phyloP scores from a whole-genome alignment of 73 alveolate genomes.

The Paramecium bursaria region DNA sequence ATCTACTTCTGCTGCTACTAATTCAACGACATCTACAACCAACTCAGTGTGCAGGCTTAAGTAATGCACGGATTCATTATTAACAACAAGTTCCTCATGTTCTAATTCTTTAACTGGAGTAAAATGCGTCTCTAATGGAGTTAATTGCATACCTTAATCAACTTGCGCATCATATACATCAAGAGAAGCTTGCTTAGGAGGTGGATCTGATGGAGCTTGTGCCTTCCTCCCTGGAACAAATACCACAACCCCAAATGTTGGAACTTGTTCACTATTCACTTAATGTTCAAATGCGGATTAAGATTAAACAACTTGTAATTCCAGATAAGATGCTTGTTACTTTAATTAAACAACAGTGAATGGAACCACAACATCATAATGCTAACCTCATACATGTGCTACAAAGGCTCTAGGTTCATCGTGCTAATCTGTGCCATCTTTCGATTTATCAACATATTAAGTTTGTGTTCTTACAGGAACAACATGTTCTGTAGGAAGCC shows the following conservation, averaged over 20 bases:
- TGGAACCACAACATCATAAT: conserved; percentile 29
- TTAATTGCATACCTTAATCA: not conserved
- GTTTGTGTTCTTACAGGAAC: no score
- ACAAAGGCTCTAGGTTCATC: no score
- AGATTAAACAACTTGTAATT: conserved; percentile 1
- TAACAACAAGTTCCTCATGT: conserved; percentile 14
- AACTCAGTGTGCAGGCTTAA: conserved; percentile 54
- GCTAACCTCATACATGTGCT: no score
- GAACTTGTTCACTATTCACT: conserved; percentile 4
- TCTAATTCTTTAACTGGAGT: not conserved
- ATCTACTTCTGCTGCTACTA: not conserved
- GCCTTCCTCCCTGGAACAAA: conserved; percentile 46
- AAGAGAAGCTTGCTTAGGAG: not conserved
- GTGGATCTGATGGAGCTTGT: conserved; percentile 17
- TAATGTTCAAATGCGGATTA: not conserved
- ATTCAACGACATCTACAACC: conserved; percentile 26
- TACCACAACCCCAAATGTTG: conserved; percentile 12
- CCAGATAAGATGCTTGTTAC: not conserved
- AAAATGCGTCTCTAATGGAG: conserved; percentile 39
- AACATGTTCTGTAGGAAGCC: conserved; percentile 4
- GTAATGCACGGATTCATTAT: conserved; percentile 3
- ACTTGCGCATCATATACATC: not conserved
- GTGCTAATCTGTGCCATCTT: no score
- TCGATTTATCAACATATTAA: no score
- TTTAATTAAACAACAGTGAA: conserved; percentile 5